These are phyloP conservation scores for Hypoxylon subgilvum DNA, from an alignment of 495 filamentous ascomycete species.

Conservation along the genomic window DNA sequence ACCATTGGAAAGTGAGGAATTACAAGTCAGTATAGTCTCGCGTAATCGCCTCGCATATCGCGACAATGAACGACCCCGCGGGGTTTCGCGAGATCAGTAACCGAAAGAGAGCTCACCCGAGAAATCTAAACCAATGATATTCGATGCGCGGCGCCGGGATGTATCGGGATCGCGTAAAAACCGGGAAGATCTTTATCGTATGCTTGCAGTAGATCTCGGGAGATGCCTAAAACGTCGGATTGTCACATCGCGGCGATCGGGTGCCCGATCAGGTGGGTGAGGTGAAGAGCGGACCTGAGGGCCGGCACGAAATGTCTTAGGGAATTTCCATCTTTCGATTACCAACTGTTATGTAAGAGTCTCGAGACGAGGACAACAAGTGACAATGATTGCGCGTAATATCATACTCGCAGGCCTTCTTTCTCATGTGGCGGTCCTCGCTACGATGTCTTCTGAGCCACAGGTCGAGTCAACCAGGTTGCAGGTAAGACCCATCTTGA, in stretches of 20 bases:
- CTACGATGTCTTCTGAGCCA: background rate
- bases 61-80: conserved; percentile 11
- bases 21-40: conserved; percentile 18
- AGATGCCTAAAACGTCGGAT: conserved; percentile 31
- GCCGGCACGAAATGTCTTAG: conserved; percentile 6
- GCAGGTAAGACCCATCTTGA: conserved; percentile 14
- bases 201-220: conserved; percentile 29
- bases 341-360: conserved; percentile 21
- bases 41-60: conserved; percentile 14
- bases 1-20: background rate
- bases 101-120: conserved; percentile 7
- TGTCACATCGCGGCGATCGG: conserved; percentile 21
- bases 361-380: background rate
- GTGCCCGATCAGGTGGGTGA: conserved; percentile 27
- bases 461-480: background rate
- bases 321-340: conserved; percentile 6
- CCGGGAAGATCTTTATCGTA: conserved; percentile 11
- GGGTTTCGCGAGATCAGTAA: conserved; percentile 21
- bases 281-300: conserved; percentile 23
- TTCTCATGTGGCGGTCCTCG: conserved; percentile 2
- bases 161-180: background rate
- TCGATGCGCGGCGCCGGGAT: background rate
- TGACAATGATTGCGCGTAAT: conserved; percentile 11
- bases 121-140: conserved; percentile 7
- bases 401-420: conserved; percentile 14